Conservation (phyloP, 148 eudicot species). For the Spergularia bocconei region DNA sequence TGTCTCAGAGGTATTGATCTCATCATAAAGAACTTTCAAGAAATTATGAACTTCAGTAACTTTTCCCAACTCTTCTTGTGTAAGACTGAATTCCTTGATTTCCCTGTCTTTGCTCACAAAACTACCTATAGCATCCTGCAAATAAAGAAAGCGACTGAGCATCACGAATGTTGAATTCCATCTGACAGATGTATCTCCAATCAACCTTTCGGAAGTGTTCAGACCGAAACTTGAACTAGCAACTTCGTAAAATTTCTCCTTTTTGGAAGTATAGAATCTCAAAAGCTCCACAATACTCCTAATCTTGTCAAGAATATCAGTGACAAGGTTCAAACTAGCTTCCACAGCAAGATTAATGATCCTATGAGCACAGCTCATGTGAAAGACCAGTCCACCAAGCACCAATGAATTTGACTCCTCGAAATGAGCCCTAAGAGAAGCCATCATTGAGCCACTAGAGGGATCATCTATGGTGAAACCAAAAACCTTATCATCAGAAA, state of each 20-base stretch:
- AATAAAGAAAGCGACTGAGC: constrained; percentile 10
- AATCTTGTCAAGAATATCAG: not conserved
- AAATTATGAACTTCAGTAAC: not conserved
- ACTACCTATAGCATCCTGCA: not conserved
- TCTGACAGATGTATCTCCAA: not conserved
- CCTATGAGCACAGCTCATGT: not conserved
- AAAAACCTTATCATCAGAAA: not conserved
- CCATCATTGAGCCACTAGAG: constrained; percentile 1
- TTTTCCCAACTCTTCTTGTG: constrained; percentile 2
- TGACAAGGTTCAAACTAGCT: constrained; percentile 2
- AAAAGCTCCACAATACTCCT: not conserved
- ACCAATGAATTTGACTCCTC: not conserved
- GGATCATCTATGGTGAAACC: constrained; percentile 10
- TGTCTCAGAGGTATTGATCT: not conserved
- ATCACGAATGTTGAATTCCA: constrained; percentile 9
- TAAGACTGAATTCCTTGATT: not conserved
- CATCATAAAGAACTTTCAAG: not conserved
- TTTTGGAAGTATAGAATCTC: not conserved
- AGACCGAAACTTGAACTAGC: not conserved
- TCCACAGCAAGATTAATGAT: constrained; percentile 9
- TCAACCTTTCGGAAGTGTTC: constrained; percentile 11
- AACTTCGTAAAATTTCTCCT: not conserved
- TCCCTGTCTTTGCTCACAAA: not conserved
- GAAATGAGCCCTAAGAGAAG: not conserved
- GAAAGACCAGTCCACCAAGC: constrained; percentile 6